Conservation (phyloP, 768 basidiomycete species). For the Cytidiella melzeri region DNA sequence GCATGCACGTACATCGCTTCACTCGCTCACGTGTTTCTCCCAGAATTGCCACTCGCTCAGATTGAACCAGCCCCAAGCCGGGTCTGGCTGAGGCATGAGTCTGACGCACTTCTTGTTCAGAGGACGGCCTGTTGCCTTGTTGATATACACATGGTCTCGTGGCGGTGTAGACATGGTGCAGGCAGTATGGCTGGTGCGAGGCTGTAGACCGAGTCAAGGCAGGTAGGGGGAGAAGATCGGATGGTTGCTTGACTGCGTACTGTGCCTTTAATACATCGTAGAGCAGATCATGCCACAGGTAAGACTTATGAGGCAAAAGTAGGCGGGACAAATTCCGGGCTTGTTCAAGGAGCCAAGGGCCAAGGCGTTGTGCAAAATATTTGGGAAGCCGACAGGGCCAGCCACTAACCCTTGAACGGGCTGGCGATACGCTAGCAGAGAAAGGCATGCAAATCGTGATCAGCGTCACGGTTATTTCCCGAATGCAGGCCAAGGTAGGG, state of each 20-base stretch:
- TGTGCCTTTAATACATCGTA: too few species aligned
- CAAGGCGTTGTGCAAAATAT: too few species aligned
- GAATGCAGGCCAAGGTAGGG: too few species aligned
- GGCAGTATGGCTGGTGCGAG: too few species aligned
- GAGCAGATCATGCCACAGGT: too few species aligned
- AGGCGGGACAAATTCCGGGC: neutral
- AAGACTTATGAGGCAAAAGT: neutral
- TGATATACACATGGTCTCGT: neutral
- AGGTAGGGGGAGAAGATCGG: neutral
- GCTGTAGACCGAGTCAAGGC: neutral
- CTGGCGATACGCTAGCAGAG: too few species aligned
- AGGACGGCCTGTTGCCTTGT: neutral
- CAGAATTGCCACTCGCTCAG: neutral
- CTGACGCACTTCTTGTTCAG: neutral
- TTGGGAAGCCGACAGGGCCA: too few species aligned
- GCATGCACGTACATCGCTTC: neutral
- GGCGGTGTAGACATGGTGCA: too few species aligned
- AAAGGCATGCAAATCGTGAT: neutral
- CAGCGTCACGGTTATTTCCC: neutral
- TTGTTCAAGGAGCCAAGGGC: neutral
- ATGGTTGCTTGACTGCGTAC: neutral
- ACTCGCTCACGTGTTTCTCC: neutral
- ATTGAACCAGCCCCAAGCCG: neutral
- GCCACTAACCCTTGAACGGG: too few species aligned
- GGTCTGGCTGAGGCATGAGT: neutral